These are phyloP conservation scores for Vaccinium vitisidaea DNA, from an alignment of 148 eudicot species.

Conservation along the genomic window DNA sequence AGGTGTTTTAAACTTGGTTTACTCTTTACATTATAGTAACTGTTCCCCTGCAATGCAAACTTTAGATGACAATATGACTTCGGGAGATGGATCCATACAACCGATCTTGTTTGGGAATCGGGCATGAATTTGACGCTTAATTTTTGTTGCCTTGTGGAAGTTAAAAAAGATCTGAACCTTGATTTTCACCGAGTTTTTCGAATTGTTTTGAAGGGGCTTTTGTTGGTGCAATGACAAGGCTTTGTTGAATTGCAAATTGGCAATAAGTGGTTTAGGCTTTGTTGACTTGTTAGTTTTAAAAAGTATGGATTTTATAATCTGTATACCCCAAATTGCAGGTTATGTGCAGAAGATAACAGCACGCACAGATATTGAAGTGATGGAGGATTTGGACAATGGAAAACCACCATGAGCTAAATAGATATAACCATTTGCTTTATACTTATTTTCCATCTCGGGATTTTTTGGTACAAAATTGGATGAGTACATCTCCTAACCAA, in stretches of 20 bases:
- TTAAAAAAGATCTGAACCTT: background rate
- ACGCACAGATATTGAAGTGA: slow-evolving; percentile 67
- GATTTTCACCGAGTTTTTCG: background rate
- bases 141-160: background rate
- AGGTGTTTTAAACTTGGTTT: background rate
- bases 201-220: background rate
- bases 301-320: background rate
- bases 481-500: background rate
- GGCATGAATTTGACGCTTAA: background rate
- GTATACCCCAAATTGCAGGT: slow-evolving; percentile 46
- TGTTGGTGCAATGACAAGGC: background rate
- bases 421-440: background rate
- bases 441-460: background rate
- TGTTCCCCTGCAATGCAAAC: background rate
- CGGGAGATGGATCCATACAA: background rate
- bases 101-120: too few species aligned
- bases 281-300: background rate
- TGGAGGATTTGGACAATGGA: slow-evolving; percentile 84
- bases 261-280: too few species aligned
- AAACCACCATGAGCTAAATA: slow-evolving; percentile 52
- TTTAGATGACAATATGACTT: background rate
- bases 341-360: slow-evolving; percentile 94
- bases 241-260: background rate
- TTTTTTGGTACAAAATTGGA: background rate
- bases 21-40: background rate